Evolutionary conservation across 2,329 filamentous ascomycete genomes (phyloP), one percentile per base, ranked within the genome.

Genomic region (Sporothrix sp.): DNA sequence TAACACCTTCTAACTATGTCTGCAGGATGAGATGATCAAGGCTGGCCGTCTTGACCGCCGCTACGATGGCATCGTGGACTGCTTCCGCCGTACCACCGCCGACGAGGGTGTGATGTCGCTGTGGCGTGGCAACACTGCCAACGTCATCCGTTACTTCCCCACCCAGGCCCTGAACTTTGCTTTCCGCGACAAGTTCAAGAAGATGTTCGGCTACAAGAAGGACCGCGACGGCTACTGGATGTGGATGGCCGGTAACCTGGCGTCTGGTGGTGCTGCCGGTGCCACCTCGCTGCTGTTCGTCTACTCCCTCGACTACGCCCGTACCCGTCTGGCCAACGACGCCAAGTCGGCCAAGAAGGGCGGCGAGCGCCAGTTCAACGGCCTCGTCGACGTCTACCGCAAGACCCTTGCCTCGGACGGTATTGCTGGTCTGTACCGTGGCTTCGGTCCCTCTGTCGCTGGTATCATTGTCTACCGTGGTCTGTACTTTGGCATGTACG

Each of bases 401-500:
- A 98, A 98, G 93, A 98, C 93, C 67, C 83, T 98, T 67, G 91
- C 93, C 65, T 87, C 88, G 67, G 93, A 98, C 73, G 93, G 93
- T 94, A 81, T 98, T 78, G 86, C 84, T 70, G 93, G 93, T 94
- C 90, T 98, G 69, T 98, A 98, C 88, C 93, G 93, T 95, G 93
- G 93, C 82, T 98, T 98, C 87, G 89, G 90, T 82, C 93, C 94
- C 73, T 98, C 93, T 68, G 93, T 98, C 69, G 82, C 86, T 74
- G 93, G 93, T 85, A 98, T 98, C 75, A 75, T 98, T 67, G 93
- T 98, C 78, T 98, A 98, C 88, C 93, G 93, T 88, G 93, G 93
- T 96, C 89, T 98, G 67, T 98, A 98, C 90, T 98, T 98, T 86
- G 93, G 93, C 72, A 86, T 98, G 86, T 98, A 98, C 89, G 93